A percentile compares a stretch with the other conserved stretches of the same genome.
These are phyloP conservation scores for Tetracladium setigerum DNA, from an alignment of 495 filamentous ascomycete species.

Conservation along the genomic window DNA sequence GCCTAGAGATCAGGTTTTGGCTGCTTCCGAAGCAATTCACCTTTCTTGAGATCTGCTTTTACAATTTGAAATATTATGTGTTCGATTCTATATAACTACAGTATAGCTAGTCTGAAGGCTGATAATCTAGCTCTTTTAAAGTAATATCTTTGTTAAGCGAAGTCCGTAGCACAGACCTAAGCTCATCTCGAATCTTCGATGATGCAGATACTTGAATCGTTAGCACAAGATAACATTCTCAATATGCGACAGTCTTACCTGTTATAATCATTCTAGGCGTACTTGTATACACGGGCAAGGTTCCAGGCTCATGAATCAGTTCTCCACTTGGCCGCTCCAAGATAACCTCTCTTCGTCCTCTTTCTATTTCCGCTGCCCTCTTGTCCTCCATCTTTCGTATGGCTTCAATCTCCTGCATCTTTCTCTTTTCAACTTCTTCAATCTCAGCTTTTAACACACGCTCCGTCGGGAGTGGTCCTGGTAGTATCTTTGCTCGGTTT, in stretches of 20 bases:
- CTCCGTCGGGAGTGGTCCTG: not conserved
- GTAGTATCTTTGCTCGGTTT: not conserved
- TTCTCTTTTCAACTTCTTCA: slow-evolving; percentile 1
- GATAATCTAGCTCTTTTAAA: slow-evolving; percentile 10
- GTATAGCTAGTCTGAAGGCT: slow-evolving; percentile 5
- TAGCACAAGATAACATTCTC: not conserved
- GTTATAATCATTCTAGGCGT: slow-evolving; percentile 9
- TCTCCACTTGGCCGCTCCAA: not conserved
- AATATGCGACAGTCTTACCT: slow-evolving; percentile 3
- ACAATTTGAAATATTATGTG: slow-evolving; percentile 1
- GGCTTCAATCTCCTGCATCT: not conserved
- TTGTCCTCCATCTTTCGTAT: slow-evolving; percentile 3
- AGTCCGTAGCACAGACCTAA: not conserved
- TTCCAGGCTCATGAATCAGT: not conserved
- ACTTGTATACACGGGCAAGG: slow-evolving; percentile 4
- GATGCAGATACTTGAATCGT: slow-evolving; percentile 7
- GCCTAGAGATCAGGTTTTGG: not conserved
- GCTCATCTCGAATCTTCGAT: slow-evolving; percentile 5
- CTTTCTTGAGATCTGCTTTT: not conserved
- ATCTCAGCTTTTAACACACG: slow-evolving; percentile 2
- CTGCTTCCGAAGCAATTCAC: not conserved
- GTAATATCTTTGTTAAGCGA: slow-evolving; percentile 10
- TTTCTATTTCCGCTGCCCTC: slow-evolving; percentile 5
- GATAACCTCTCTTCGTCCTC: slow-evolving; percentile 2
- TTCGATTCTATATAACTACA: too few relatives aligned